Evolutionary conservation across 306 rosid genomes (phyloP), one percentile per base, ranked within the genome.

Genomic region (Benincasa hispida): DNA sequence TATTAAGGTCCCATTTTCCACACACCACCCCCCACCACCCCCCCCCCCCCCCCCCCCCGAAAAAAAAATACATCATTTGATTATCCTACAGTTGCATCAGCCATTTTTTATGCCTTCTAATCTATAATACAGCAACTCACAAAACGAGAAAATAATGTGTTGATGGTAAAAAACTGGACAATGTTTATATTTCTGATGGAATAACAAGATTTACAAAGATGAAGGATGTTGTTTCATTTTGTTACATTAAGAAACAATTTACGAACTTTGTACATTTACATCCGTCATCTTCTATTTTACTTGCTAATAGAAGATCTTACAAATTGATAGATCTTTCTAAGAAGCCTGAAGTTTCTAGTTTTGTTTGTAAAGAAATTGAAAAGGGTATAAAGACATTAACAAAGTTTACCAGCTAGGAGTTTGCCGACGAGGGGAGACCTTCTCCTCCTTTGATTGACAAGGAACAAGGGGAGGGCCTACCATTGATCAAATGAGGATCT

Each of bases 391-490:
- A 48, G 18, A 58, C 56, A 63, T 61, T 76, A 62, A 50, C 34
- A 55, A 74, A 8, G 57, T 60, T 59, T 10, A 24, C 74, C 59
- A 66, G 50, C 77, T 81, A 89, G 80, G 85, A 72, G 82, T 76
- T 77, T 60, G 87, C 84, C 24, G 91, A 77, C 6, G 79, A 56
- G 30, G 79, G 81, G 57, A 72, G 73, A 25, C 65, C 77, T 18
- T 37, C 88, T 19, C 88, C 89, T 76, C 88, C 97, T 80, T 78
- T 87, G 77, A 93, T 85, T 58, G 98, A 91, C 80, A 88, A 77
- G 18, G 88, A 86, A 80, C 90, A 74, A 25, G 77, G 84, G 13
- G 58, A 83, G 59, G 87, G 77, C 79, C 24, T 78, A 11, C 81
- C 85, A 63, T 81, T 81, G 75, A 56, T 79, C 45, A 79, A 25